Evolutionary conservation across 805 yeast species (phyloP), one percentile per base, ranked within the genome.

Genomic region (Spathaspora sp.): DNA sequence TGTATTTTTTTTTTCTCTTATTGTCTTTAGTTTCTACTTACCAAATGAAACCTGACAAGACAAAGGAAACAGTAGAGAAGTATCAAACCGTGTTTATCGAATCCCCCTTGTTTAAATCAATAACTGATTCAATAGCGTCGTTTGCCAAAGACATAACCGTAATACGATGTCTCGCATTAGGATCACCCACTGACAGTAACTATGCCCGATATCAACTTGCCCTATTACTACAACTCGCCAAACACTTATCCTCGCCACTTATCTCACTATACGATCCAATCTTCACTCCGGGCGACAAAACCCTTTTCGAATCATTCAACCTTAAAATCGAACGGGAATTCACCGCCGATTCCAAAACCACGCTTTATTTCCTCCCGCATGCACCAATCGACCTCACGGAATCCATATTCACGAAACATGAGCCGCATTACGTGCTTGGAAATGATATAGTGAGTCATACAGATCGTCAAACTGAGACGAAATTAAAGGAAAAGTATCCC

Each of bases 101-200:
- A 2, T 45, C 47, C 5, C 4, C 29, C 4, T 45, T 45, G n/a
- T 47, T 18, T 14, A 10, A 26, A 18, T 20, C 20, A 16, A 16
- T 48, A 11, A 44, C 17, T 9, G 46, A 43, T 4, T 45, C 47
- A 16, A 14, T 35, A 35, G 11, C 40, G 11, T n/a, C 16, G 7
- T 16, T 20, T 29, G 1, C 18, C 6, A n/a, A 26, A 19, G 18
- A 12, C 7, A 29, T 45, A 28, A n/a, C 40, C 3, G 19, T 10
- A 26, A 75, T 88, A 54, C 70, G 90, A 57, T 87, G 93, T 59
- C 65, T 88, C 29, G 96, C 93, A 0, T 68, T 88, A 18, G 96
- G 96, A 0, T 75, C 83, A 5, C 87, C 89, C 3, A 65, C 78
- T 12, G 78, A 78, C 6, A 85, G 81, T 49, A 63, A 60, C n/a